These are phyloP conservation scores for Chionographis japonica DNA, from an alignment of 106 monocot species.

Conservation along the genomic window DNA sequence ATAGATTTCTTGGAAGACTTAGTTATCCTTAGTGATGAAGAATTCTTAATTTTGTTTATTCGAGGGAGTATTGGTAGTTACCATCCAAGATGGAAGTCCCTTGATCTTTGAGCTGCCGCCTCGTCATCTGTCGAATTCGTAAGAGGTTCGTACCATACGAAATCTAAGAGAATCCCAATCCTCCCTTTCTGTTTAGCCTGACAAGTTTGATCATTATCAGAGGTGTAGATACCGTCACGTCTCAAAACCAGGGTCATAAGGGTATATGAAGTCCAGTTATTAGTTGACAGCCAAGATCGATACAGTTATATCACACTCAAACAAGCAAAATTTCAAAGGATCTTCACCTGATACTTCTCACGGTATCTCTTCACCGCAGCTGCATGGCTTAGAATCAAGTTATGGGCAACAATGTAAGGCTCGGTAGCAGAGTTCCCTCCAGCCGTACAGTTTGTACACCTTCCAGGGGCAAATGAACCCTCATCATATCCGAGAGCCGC, in stretches of 20 bases:
- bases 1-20: background rate
- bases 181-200: conserved; percentile 83
- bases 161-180: conserved; percentile 92
- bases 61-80: conserved; percentile 12
- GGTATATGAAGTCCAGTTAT: no score
- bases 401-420: conserved; percentile 86
- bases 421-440: conserved; percentile 85
- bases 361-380: conserved; percentile 80
- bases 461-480: conserved; percentile 69
- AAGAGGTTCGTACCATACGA: conserved; percentile 93
- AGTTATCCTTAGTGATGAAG: background rate
- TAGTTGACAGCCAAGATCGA: no score
- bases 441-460: conserved; percentile 64
- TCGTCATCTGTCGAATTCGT: conserved; percentile 56
- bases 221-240: no score
- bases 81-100: conserved; percentile 97
- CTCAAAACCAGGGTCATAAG: no score
- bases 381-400: conserved; percentile 80
- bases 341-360: conserved; percentile 72
- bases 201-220: background rate
- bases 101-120: conserved; percentile 88
- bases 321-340: background rate
- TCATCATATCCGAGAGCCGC: conserved; percentile 87
- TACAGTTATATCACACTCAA: no score
- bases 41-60: background rate